Evolutionary conservation across 805 yeast genomes (phyloP).

Genomic region (Candida pini): DNA sequence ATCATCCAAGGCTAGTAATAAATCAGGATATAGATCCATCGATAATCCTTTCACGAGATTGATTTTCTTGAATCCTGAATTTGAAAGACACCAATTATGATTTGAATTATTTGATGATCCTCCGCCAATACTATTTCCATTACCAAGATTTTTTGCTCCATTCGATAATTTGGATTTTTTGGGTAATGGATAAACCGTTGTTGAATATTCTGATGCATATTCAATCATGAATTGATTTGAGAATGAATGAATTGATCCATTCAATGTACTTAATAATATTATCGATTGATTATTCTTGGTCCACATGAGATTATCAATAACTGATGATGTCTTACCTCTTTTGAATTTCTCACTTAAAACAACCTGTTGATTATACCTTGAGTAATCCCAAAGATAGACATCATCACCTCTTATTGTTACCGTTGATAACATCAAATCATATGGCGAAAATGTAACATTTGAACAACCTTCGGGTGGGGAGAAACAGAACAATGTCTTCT

Average conservation of each 20-base stretch:
- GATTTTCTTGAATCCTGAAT: conserved; percentile 19
- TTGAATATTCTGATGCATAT: conserved; percentile 2
- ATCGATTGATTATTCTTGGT: conserved; percentile 36
- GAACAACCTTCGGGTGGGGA: conserved; percentile 62
- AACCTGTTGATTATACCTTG: conserved; percentile 44
- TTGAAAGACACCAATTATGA: conserved; percentile 43
- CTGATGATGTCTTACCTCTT: conserved; percentile 60
- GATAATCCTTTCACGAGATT: conserved; percentile 1
- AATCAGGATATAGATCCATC: conserved; percentile 5
- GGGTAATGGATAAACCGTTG: neutral
- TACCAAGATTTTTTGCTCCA: too few species aligned
- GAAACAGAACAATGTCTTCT: conserved; percentile 36
- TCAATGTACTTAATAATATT: conserved; percentile 45
- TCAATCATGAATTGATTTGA: conserved; percentile 33
- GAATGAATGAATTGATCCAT: conserved; percentile 64
- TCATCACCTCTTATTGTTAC: conserved; percentile 55
- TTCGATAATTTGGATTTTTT: too few species aligned
- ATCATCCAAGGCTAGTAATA: conserved; percentile 20
- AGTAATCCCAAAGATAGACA: conserved; percentile 58
- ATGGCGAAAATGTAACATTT: conserved; percentile 53
- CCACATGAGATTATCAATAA: conserved; percentile 50
- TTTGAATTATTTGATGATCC: too few species aligned
- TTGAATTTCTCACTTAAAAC: conserved; percentile 50
- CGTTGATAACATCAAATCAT: conserved; percentile 51
- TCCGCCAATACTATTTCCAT: conserved; percentile 11